Base-by-base conservation (phyloP, 257 asterid species). In the Striga asiatica region DNA sequence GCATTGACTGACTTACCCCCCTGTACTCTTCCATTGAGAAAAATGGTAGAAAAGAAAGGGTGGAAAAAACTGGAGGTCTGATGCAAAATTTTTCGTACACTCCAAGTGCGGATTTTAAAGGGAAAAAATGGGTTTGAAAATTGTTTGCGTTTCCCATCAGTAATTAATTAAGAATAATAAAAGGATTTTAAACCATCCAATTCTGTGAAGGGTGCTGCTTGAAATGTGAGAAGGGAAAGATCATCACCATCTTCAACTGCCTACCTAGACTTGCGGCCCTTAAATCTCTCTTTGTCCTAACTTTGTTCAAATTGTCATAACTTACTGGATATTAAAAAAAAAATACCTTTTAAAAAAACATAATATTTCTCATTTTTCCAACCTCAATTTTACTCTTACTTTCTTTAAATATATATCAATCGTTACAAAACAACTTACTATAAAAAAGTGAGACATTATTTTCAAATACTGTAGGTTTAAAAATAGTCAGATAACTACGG, bases 21-120 rank as follows among this genome's bases (percentile, higher is more conserved):
- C 7, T 60, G 28, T 3, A 7, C 65, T 48, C 66, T 32, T 60
- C 71, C 71, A 65, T 71, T 52, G 67, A 18, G 19, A 50, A 67
- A 23, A 34, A 22, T 19, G 17, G 58, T 13, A 34, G 41, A 17
- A 41, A 21, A 14, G 60, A 22, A 10, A 22, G 7, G 46, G 35
- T n/a, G 2, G 31, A 41, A 28, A 25, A 50, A 27, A 51, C 37
- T 51, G 41, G 29, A 12, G 55, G 46, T 11, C 6, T 25, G 8
- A 6, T 54, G 48, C 32, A 54, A 9, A 21, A n/a, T 1, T 54
- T 20, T 4, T 11, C 17, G n/a, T n/a, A 34, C 20, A 31, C 48
- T 37, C 59, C 51, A 61, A 50, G n/a, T 28, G 0, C 8, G 3
- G 54, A 28, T 56, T 31, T 55, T 51, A 70, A 59, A n/a, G 58